These are phyloP conservation scores for Lepidium sativum DNA, from an alignment of 345 rosid species.

Conservation along the genomic window DNA sequence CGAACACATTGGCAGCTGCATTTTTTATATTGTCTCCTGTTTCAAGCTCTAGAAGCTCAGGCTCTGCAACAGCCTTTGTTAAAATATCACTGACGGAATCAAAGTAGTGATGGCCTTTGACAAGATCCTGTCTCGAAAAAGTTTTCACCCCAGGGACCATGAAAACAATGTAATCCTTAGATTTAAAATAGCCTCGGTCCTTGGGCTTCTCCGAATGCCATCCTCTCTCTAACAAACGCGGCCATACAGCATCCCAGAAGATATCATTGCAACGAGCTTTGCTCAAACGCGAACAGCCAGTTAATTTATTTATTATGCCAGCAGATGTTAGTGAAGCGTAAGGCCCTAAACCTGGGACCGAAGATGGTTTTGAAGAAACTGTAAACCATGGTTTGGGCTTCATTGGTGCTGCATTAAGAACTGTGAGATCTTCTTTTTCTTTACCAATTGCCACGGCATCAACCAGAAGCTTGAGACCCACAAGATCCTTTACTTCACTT, in stretches of 20 bases:
- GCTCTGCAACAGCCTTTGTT: slow-evolving; percentile 57
- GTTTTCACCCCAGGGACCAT: slow-evolving; percentile 59
- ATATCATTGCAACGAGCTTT: slow-evolving; percentile 67
- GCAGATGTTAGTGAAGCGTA: slow-evolving; percentile 44
- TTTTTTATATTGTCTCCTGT: slow-evolving; percentile 29
- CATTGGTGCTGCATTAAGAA: slow-evolving; percentile 34
- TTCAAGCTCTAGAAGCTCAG: slow-evolving; percentile 55
- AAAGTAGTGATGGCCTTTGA: slow-evolving; percentile 61
- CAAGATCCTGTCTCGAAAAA: slow-evolving; percentile 57
- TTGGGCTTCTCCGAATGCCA: slow-evolving; percentile 72
- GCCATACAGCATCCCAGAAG: slow-evolving; percentile 88
- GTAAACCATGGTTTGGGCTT: slow-evolving; percentile 35
- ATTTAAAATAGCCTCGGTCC: slow-evolving; percentile 31
- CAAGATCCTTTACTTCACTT: slow-evolving; percentile 31
- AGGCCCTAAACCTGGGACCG: slow-evolving; percentile 17
- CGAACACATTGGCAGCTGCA: slow-evolving; percentile 19
- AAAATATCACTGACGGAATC: slow-evolving; percentile 65
- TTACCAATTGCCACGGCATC: slow-evolving; percentile 66
- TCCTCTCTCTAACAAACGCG: slow-evolving; percentile 67
- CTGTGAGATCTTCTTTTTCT: slow-evolving; percentile 62
- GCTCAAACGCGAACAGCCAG: slow-evolving; percentile 53
- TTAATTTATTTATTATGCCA: slow-evolving; percentile 48
- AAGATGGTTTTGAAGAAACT: slow-evolving; percentile 26
- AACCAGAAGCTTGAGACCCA: slow-evolving; percentile 44
- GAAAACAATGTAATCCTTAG: slow-evolving; percentile 51